A percentile compares a stretch with the other conserved stretches of the same genome.
These are phyloP conservation scores for Emiliania huxleyi DNA, from an alignment of 78 protist genomes.

Conservation along the genomic window DNA sequence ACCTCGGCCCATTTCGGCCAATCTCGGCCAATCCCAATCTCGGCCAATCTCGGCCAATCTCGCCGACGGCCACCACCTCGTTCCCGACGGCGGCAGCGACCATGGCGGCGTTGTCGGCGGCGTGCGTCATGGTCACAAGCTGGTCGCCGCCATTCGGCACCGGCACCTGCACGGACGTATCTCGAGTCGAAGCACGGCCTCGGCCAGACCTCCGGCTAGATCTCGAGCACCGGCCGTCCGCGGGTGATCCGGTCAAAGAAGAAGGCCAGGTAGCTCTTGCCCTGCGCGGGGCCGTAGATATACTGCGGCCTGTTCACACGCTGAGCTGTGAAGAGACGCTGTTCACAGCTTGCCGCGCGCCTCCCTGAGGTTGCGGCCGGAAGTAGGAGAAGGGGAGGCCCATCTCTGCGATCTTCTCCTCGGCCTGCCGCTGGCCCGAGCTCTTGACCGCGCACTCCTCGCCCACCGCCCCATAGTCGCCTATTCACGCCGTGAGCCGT, in stretches of 20 bases:
- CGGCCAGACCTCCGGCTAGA: no score
- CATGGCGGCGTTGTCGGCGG: constrained; percentile 36
- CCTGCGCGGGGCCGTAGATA: constrained; percentile 35
- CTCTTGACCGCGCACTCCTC: not conserved
- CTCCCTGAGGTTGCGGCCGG: no score
- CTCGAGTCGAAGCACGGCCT: no score
- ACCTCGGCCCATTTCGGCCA: no score
- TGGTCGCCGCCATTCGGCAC: constrained; percentile 12
- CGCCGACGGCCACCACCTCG: no score
- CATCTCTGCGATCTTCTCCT: not conserved
- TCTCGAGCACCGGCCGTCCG: constrained; percentile 8
- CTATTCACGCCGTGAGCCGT: no score
- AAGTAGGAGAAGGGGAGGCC: constrained; percentile 10
- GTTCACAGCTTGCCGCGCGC: no score
- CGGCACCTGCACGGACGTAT: no score
- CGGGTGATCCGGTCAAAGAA: constrained; percentile 27
- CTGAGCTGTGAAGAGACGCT: no score
- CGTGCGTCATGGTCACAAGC: constrained; percentile 11
- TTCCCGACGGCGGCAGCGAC: constrained; percentile 14
- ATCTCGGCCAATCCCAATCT: no score
- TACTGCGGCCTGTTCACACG: constrained; percentile 36
- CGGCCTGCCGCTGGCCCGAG: constrained; percentile 6
- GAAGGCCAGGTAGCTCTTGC: constrained; percentile 10
- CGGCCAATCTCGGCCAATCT: no score
- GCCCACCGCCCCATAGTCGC: not conserved